Percentiles rank a stretch among this genome's conserved stretches.
Conservation (phyloP, 768 basidiomycete species). For the Naganishia vishniacii region DNA sequence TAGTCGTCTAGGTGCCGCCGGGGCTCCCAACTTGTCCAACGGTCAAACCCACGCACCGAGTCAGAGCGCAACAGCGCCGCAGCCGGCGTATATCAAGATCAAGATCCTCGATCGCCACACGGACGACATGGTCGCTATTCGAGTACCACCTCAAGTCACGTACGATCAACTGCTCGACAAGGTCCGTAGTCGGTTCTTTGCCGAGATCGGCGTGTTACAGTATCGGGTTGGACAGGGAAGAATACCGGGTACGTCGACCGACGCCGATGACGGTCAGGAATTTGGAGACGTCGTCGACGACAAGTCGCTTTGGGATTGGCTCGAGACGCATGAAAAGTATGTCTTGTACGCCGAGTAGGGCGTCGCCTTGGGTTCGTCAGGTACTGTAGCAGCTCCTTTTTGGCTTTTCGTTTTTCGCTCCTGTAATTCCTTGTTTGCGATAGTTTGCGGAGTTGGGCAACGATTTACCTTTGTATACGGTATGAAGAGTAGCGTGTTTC, state of each 20-base stretch:
- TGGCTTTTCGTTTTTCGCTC: background rate
- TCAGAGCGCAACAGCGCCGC: constrained; percentile 21
- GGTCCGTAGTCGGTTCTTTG: constrained; percentile 77
- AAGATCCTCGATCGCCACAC: constrained; percentile 92
- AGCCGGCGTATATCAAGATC: constrained; percentile 83
- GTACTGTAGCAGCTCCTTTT: background rate
- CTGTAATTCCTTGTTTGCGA: background rate
- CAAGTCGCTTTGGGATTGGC: constrained; percentile 43
- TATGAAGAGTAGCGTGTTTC: no score
- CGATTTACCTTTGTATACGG: no score
- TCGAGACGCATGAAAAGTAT: constrained; percentile 45
- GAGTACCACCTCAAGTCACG: constrained; percentile 86
- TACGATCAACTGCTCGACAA: constrained; percentile 84
- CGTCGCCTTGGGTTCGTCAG: background rate
- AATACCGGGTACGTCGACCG: background rate
- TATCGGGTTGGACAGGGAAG: constrained; percentile 55
- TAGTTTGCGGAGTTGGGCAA: no score
- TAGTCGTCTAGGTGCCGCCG: background rate
- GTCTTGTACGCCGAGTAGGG: constrained; percentile 45
- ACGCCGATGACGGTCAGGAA: constrained; percentile 14
- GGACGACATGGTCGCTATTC: constrained; percentile 93
- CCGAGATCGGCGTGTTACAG: constrained; percentile 61
- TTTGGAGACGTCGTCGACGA: constrained; percentile 45
- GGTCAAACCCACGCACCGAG: background rate
- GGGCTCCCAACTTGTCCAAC: constrained; percentile 1